Base-by-base conservation (phyloP, 208 protist species). In the Angomonas ambiguus region DNA sequence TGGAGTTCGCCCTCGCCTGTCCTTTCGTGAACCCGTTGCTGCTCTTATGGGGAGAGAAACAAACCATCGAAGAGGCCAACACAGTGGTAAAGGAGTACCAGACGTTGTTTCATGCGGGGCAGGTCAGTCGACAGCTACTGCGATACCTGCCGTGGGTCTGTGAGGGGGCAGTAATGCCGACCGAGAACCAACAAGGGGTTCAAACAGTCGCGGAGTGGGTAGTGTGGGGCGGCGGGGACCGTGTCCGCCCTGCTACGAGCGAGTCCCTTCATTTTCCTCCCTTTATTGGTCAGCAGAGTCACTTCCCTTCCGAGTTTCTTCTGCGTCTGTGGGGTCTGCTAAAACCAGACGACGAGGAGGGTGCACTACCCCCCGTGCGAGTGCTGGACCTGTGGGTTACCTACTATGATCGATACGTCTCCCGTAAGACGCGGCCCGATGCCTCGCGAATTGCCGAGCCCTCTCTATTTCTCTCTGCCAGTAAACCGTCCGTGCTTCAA, bases 341-440 rank as follows among this genome's bases (percentile, higher is more conserved):
- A 41, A 45, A 45, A 45, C 38, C 38, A 45, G 38, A 45, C 8
- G 16, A 45, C 38, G 49, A 11, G 49, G 6, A 32, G 0, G 55
- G 31, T 4, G 58, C 48, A 27, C 62, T n/a, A n/a, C n/a, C 22
- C 33, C 13, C 0, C 8, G 71, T 88, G 24, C 80, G 75, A 1
- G 79, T 89, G 48, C 59, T 89, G 28, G 83, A 92, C 53, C 57
- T 89, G 18, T 92, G 86, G 86, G 87, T 74, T 74, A 76, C 80
- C 60, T 92, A 77, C 73, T 87, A 87, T 58, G 60, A 83, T 18
- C 27, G 56, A 11, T 92, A 80, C 71, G 31, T 82, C 6, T 20
- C 89, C 5, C 67, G 81, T 61, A 92, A 92, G 68, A 92, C 86
- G 30, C 74, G 85, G 62, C 86, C 86, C 20, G 69, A 33, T 8